These are phyloP conservation scores for Mimosa bimucronata DNA, from an alignment of 306 rosid species.

Conservation along the genomic window DNA sequence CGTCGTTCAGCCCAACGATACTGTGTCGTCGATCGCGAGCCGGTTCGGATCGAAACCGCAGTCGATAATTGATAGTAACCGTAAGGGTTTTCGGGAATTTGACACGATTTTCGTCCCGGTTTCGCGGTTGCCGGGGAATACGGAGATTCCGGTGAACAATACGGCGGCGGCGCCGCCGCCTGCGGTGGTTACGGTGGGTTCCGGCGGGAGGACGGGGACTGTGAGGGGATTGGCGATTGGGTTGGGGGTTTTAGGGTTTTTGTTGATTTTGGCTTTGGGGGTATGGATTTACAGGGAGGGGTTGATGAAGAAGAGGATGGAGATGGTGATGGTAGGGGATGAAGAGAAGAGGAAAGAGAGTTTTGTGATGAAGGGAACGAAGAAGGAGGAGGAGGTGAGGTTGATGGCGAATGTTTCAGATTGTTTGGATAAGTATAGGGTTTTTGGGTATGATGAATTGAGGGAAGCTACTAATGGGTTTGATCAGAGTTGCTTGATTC, in stretches of 20 bases:
- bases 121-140: slow-evolving; percentile 51
- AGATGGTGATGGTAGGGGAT: slow-evolving; percentile 28
- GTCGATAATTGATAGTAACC: slow-evolving; percentile 51
- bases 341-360: slow-evolving; percentile 42
- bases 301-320: slow-evolving; percentile 39
- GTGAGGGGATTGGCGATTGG: slow-evolving; percentile 74
- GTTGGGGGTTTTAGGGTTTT: slow-evolving; percentile 59
- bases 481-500: slow-evolving; percentile 60
- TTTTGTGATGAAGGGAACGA: slow-evolving; percentile 34
- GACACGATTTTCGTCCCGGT: slow-evolving; percentile 78
- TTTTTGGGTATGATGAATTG: slow-evolving; percentile 71
- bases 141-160: slow-evolving; percentile 52
- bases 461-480: slow-evolving; percentile 74
- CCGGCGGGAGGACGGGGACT: slow-evolving; percentile 45
- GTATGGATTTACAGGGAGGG: slow-evolving; percentile 59
- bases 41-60: slow-evolving; percentile 42
- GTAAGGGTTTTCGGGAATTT: slow-evolving; percentile 31
- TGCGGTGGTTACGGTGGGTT: neutral
- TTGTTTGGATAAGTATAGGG: slow-evolving; percentile 88
- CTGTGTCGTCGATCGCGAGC: slow-evolving; percentile 56
- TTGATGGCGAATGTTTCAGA: slow-evolving; percentile 89
- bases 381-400: slow-evolving; percentile 49
- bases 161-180: slow-evolving; percentile 37
- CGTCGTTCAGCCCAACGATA: slow-evolving; percentile 75
- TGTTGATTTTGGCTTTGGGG: slow-evolving; percentile 57